Base-by-base conservation (phyloP, 768 basidiomycete genomes). In the Inosperma sp. region DNA sequence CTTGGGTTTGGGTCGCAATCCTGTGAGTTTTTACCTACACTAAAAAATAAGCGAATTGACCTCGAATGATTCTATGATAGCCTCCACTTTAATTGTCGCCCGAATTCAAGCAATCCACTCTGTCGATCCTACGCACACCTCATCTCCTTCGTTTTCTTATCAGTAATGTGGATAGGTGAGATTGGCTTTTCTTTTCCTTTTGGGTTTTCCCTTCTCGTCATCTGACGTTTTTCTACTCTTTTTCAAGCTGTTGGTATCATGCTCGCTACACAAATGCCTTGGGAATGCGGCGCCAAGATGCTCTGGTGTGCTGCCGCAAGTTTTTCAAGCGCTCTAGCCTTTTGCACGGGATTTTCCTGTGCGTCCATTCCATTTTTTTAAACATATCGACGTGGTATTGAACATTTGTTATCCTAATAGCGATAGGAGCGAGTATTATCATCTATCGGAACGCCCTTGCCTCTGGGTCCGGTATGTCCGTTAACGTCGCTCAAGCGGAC, bases 1-100 rank as follows among this genome's bases (percentile, higher is more conserved):
- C 68, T 10, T 70, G 67, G 66, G 52, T 67, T 19, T 69, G 70
- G 70, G 60, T 67, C 40, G 62, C 59, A 1, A 56, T 69, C 12
- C 52, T 70, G 69, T 71, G 48, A 55, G 66, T 59, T 12, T 19
- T n/a, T 17, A 12, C 26, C 39, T 47, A 27, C 30, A 25, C 27
- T 26, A 13, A 16, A 12, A 35, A 47, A 17, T 29, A n/a, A 6
- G 16, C 25, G 25, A 5, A 2, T 21, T 10, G 19, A 44, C 13
- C 25, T 23, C 30, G 9, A 39, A 30, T 13, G 29, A 36, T 13
- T 37, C 23, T 27, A 25, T 21, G 37, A 49, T 45, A 71, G 70
- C 33, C 48, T 70, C 36, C 55, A 57, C 40, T 68, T 56, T 55
- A 66, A 68, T 58, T 58, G 57, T 25, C 59, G 59, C 34, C 65